A percentile compares a stretch with the other conserved stretches of the same genome.
phyloP scores from a whole-genome alignment of 495 filamentous ascomycete species.

The Neurospora tetraspora region DNA sequence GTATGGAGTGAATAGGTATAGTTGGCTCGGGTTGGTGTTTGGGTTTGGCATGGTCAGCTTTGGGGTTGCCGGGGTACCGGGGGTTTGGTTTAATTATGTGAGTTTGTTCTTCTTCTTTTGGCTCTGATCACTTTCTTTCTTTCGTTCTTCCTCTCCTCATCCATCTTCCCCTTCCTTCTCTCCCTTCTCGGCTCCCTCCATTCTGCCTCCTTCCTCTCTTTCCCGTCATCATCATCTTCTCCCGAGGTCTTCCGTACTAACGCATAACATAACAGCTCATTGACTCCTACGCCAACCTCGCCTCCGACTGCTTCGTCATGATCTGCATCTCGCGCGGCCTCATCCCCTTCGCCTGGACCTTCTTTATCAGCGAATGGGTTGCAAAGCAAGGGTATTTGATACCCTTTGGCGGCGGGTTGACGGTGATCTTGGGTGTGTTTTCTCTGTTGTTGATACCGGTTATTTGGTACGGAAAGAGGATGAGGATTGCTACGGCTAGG shows the following conservation, averaged over 20 bases:
- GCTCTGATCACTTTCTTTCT: not conserved
- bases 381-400: constrained; percentile 13
- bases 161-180: not conserved
- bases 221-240: not conserved
- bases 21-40: constrained; percentile 22
- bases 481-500: constrained; percentile 21
- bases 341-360: constrained; percentile 22
- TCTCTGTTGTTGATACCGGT: constrained; percentile 18
- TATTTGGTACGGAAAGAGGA: constrained; percentile 17
- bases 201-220: not conserved
- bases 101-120: constrained; percentile 5
- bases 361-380: constrained; percentile 21
- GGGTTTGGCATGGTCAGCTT: constrained; percentile 23
- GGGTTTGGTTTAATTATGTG: constrained; percentile 24
- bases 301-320: constrained; percentile 27
- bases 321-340: constrained; percentile 20
- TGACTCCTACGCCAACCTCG: constrained; percentile 21
- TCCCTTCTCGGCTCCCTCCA: not conserved
- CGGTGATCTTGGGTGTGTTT: constrained; percentile 18
- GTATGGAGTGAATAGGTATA: not conserved
- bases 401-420: constrained; percentile 16
- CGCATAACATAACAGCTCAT: constrained; percentile 12
- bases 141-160: not conserved
- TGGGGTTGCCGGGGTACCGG: constrained; percentile 20
- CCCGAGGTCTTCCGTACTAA: not conserved